Base-by-base conservation (phyloP, 768 basidiomycete species). In the Lactifluus rugatus region DNA sequence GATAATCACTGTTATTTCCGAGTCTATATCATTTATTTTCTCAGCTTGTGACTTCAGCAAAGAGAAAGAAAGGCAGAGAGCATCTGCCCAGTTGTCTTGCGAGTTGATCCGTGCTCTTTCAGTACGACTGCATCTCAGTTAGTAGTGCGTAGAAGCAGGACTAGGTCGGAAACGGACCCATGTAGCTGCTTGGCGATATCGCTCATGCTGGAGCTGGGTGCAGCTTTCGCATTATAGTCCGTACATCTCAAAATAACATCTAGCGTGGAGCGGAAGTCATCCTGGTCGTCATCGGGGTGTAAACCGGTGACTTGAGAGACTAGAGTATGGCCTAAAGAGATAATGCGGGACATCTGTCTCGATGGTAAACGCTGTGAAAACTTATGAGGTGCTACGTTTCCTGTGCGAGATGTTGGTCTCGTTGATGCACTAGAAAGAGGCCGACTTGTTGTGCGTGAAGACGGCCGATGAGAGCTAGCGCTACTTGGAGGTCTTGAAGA, bases 21-120 rank as follows among this genome's bases (percentile, higher is more conserved):
- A 73, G 65, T 89, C 87, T 23, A 89, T 70, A 66, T 87, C 85
- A 25, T 71, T 76, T 42, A 76, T 74, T 54, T 76, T 70, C 36
- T 72, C 71, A 5, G 79, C 71, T 31, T 76, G 75, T n/a, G 67
- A 61, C 65, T 81, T 84, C 19, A 89, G 72, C 52, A 71, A 73
- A 32, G 65, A 58, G 60, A 81, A 83, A 0, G 79, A 75, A n/a
- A 71, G 70, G 55, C 81, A 72, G 14, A 91, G 67, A 0, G 86
- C 87, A 28, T 78, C 74, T 14, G 81, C 84, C 3, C 87, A 74
- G 14, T 64, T 67, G 65, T 90, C 83, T 49, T 78, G 74, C 13
- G 81, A 81, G 60, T 84, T 81, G 55, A 92, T 78, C 39, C 80
- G 80, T 14, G 86, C 85, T 68, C 90, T 90, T 66, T 85, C 72